Evolutionary conservation across 306 rosid species (phyloP).

Genomic region (Gastrolobium bilobum): DNA sequence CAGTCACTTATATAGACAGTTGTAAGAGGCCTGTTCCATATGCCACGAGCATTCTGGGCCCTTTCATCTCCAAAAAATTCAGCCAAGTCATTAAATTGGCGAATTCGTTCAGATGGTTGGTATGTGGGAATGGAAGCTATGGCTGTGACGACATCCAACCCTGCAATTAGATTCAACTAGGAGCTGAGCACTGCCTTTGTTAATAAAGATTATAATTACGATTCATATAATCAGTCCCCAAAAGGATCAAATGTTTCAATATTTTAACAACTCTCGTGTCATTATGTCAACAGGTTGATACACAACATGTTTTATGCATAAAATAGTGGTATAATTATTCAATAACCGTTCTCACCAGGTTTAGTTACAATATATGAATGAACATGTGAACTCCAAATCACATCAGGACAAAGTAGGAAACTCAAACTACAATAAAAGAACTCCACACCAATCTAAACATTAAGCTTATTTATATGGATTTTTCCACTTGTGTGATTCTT

Average conservation of each 20-base stretch:
- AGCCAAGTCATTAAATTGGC: slow-evolving; percentile 89
- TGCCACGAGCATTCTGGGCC: slow-evolving; percentile 86
- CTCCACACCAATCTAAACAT: no score
- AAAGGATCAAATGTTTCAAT: slow-evolving; percentile 11
- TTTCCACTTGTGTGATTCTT: no score
- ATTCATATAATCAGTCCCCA: neutral
- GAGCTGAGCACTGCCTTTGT: slow-evolving; percentile 39
- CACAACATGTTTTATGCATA: neutral
- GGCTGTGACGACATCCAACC: slow-evolving; percentile 86
- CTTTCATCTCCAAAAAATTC: slow-evolving; percentile 87
- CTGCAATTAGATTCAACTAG: slow-evolving; percentile 56
- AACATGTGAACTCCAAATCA: no score
- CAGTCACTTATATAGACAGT: slow-evolving; percentile 87
- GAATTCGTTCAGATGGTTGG: slow-evolving; percentile 81
- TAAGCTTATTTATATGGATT: no score
- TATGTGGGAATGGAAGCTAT: slow-evolving; percentile 86
- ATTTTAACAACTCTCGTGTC: slow-evolving; percentile 26
- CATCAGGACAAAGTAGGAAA: no score
- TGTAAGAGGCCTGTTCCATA: slow-evolving; percentile 85
- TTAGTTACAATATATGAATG: no score
- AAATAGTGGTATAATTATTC: no score
- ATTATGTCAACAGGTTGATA: neutral
- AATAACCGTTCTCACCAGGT: no score
- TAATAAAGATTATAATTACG: neutral
- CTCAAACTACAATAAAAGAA: no score